A percentile compares a stretch with the other conserved stretches of the same genome.
phyloP scores from a whole-genome alignment of 1,284 basidiomycete species.

The Ganoderma meredithae region DNA sequence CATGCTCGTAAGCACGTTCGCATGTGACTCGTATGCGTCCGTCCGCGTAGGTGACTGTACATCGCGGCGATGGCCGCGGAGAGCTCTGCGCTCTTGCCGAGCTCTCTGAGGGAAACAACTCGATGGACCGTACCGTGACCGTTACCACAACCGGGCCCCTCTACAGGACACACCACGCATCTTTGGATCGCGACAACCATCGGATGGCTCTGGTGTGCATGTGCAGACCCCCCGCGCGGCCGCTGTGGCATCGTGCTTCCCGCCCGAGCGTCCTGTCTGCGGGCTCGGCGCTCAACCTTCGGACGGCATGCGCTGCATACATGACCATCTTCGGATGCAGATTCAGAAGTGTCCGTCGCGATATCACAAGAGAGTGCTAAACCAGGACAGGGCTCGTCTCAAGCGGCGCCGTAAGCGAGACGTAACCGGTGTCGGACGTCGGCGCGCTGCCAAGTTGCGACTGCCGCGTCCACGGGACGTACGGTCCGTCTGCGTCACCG shows the following conservation, averaged over 20 bases:
- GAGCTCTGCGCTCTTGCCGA: background rate
- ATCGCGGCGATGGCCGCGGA: background rate
- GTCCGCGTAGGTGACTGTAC: background rate
- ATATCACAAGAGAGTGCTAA: too few species aligned
- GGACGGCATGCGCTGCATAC: background rate
- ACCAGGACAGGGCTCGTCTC: background rate
- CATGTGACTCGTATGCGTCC: background rate
- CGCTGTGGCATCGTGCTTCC: too few species aligned
- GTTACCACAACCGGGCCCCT: background rate
- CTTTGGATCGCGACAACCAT: too few species aligned
- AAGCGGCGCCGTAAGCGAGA: background rate
- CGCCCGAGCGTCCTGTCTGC: too few species aligned
- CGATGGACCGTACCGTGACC: background rate
- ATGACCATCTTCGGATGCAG: too few species aligned
- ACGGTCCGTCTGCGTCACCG: background rate
- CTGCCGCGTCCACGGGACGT: background rate
- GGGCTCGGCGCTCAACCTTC: too few species aligned
- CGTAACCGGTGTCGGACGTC: background rate
- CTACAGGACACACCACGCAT: background rate
- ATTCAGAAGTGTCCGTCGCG: too few species aligned
- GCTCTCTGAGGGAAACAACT: background rate
- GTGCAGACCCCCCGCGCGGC: too few species aligned
- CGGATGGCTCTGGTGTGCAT: too few species aligned
- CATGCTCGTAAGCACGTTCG: too few species aligned
- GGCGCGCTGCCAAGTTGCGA: background rate